Conservation (phyloP, 805 yeast species). For the Starmerella apicola region DNA sequence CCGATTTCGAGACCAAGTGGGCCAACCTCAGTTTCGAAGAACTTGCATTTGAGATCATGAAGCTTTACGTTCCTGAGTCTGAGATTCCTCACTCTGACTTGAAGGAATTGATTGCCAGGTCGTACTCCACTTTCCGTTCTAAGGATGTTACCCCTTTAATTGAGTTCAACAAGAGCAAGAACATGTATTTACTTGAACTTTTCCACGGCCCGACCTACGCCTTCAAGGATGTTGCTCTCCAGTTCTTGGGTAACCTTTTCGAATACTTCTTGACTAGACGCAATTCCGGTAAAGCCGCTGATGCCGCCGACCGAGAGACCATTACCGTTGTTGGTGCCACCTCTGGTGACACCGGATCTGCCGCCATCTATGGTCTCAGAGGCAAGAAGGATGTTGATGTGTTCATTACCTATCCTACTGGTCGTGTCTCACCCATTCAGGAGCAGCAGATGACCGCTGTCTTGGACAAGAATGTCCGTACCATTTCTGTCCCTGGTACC, state of each 20-base stretch:
- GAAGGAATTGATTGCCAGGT: constrained; percentile 44
- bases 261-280: constrained; percentile 78
- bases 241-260: constrained; percentile 92
- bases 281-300: constrained; percentile 39
- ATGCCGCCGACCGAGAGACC: constrained; percentile 50
- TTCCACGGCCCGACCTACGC: constrained; percentile 99
- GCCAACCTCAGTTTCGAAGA: constrained; percentile 64
- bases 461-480: constrained; percentile 82
- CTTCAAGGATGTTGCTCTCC: constrained; percentile 96
- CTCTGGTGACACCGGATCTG: constrained; percentile 97
- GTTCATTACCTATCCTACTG: constrained; percentile 91
- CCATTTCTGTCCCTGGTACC: constrained; percentile 87
- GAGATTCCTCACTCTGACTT: constrained; percentile 70
- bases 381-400: constrained; percentile 97
- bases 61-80: constrained; percentile 54
- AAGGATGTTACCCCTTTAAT: constrained; percentile 74
- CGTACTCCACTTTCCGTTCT: constrained; percentile 87
- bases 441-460: constrained; percentile 99
- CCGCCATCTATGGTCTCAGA: constrained; percentile 95
- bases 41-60: constrained; percentile 74
- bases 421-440: constrained; percentile 93
- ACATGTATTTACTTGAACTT: constrained; percentile 69
- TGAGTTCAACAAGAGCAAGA: constrained; percentile 41
- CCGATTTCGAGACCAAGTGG: constrained; percentile 54
- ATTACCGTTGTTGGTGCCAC: constrained; percentile 98